Conservation (phyloP, 73 alveolate species). For the Paramecium octaurelia region DNA sequence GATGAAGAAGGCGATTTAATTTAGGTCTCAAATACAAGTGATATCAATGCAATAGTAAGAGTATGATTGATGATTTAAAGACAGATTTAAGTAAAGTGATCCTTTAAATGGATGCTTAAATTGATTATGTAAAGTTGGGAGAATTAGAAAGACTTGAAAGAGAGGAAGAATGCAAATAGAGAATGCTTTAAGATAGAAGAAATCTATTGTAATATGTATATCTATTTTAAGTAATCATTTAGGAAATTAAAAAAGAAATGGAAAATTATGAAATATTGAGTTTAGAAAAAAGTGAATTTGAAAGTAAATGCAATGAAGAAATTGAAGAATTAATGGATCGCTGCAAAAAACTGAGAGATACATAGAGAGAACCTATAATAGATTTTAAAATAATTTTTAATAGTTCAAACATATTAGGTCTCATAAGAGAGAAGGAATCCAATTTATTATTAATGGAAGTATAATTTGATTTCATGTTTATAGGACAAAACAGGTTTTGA, state of each 20-base stretch:
- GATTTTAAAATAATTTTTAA: not conserved
- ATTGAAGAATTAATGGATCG: not conserved
- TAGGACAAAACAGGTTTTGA: conserved; percentile 5
- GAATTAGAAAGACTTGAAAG: not conserved
- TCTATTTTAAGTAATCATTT: not conserved
- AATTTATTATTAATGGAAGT: not conserved
- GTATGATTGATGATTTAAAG: not conserved
- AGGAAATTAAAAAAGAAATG: not conserved
- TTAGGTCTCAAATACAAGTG: conserved; percentile 27
- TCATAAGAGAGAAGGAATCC: not conserved
- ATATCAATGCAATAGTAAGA: conserved; percentile 1
- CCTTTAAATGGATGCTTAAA: not conserved
- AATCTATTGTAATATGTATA: not conserved
- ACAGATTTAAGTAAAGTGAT: not conserved
- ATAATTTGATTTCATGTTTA: not conserved
- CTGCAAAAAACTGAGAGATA: not conserved
- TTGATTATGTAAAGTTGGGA: not conserved
- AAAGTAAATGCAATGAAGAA: not conserved
- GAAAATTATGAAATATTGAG: not conserved
- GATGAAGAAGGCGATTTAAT: conserved; percentile 22
- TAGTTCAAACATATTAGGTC: not conserved
- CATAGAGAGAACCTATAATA: not conserved
- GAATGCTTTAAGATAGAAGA: not conserved
- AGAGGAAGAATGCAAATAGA: not conserved
- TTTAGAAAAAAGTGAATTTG: not conserved